A percentile compares a stretch with the other conserved stretches of the same genome.
Evolutionary conservation across 768 basidiomycete genomes (phyloP).

Genomic region (Clitopilus passeckerianus): DNA sequence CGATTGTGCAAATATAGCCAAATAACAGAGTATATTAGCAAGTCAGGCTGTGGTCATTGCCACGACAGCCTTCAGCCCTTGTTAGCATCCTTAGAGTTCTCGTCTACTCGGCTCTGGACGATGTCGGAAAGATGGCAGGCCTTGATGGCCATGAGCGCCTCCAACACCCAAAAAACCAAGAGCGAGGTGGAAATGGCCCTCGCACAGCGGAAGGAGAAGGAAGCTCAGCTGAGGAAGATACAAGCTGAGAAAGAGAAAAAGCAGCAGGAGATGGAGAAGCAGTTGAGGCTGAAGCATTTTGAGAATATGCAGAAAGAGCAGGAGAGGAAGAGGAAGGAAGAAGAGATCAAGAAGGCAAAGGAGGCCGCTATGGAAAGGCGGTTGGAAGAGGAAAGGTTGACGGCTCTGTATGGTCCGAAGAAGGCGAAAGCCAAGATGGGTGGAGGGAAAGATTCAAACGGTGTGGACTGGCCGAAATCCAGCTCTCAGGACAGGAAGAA

Average conservation of each 20-base stretch:
- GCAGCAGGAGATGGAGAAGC: conserved; percentile 53
- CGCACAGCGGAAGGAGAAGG: conserved; percentile 56
- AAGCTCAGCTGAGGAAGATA: conserved; percentile 51
- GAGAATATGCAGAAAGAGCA: conserved; percentile 60
- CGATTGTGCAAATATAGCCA: not conserved
- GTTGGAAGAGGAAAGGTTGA: conserved; percentile 60
- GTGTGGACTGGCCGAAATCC: conserved; percentile 39
- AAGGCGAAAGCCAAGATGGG: conserved; percentile 30
- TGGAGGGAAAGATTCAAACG: conserved; percentile 9
- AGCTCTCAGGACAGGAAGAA: conserved; percentile 25
- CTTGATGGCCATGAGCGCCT: conserved; percentile 64
- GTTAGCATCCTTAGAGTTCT: not conserved
- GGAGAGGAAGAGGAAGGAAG: conserved; percentile 44
- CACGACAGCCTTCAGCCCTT: not conserved
- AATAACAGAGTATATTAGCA: not conserved
- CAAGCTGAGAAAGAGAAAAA: conserved; percentile 62
- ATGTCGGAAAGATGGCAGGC: conserved; percentile 26
- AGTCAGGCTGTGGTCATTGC: not conserved
- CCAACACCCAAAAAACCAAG: conserved; percentile 57
- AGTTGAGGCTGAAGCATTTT: conserved; percentile 54
- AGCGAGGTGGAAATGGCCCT: conserved; percentile 45
- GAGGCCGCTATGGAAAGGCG: conserved; percentile 46
- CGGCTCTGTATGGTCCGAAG: conserved; percentile 63
- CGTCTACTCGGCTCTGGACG: not conserved
- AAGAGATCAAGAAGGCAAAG: conserved; percentile 38